Base-by-base conservation (phyloP, 805 yeast species). In the Lipomyces japonicus region DNA sequence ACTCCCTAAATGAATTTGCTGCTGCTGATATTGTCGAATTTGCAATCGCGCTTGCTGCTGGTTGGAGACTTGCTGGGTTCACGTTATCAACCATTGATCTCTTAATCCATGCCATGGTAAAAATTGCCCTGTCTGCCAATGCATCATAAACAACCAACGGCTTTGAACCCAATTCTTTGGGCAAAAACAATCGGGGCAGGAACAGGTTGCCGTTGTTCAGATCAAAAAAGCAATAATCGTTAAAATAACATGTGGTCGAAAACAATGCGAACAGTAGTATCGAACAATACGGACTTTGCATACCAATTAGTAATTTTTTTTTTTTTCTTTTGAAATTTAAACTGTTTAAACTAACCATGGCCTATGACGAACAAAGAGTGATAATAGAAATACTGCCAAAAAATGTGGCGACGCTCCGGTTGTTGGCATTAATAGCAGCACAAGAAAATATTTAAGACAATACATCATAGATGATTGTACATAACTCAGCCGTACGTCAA, bases 371-470 rank as follows among this genome's bases (percentile, higher is more conserved):
- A 58, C 21, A 25, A 58, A 47, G 18, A 46, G 30, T 14, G 60
- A 48, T 9, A 54, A 39, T 7, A 58, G 39, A 19, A 58, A 44
- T 21, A 58, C 21, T 7, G 51, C 51, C 9, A 58, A 46, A 34
- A 53, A 46, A 25, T 46, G 50, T 3, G 61, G 59, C 10, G 61
- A 53, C 24, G 59, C 50, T 39, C 56, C 54, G 2, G 59, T 47
- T 4, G 61, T 60, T 4, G 61, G 56, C 43, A 58, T 53, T 34
- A 58, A 22, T 31, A 58, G 36, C 34, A 58, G 38, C 1, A 55
- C 42, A n/a, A 58, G 36, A 24, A 58, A 58, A 30, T 51, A 48
- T 28, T 55, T 58, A 9, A 55, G 42, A 36, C 61, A 58, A 47
- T 54, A 58, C 61, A 58, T 58, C 9, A n/a, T n/a, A n/a, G n/a